These are phyloP conservation scores for Fraxinus baroniana DNA, from an alignment of 305 asterid species.

Conservation along the genomic window DNA sequence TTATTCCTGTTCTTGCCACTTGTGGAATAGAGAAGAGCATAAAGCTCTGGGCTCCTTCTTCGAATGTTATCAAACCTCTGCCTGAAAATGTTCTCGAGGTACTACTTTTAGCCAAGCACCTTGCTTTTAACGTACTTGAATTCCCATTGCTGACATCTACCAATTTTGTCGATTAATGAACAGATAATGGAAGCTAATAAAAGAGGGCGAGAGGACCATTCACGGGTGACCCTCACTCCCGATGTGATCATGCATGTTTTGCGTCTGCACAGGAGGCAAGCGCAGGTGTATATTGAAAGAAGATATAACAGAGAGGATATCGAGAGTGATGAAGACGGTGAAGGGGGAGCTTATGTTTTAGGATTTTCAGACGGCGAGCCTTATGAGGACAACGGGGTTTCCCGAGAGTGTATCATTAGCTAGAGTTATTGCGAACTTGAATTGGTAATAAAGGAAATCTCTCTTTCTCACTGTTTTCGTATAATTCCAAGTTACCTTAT, in stretches of 20 bases:
- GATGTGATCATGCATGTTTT: conserved; percentile 76
- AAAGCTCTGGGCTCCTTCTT: conserved; percentile 73
- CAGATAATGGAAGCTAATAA: conserved; percentile 68
- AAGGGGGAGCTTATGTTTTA: conserved; percentile 35
- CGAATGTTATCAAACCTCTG: conserved; percentile 47
- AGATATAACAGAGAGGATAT: conserved; percentile 40
- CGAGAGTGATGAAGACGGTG: conserved; percentile 59
- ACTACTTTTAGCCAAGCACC: background rate
- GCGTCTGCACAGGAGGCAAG: conserved; percentile 75
- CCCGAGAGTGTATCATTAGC: conserved; percentile 69
- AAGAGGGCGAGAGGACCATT: conserved; percentile 56
- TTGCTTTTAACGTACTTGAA: background rate
- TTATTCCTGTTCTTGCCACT: conserved; percentile 66
- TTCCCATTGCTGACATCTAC: background rate
- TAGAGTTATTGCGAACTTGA: conserved; percentile 23
- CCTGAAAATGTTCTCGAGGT: conserved; percentile 65
- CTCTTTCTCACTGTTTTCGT: background rate
- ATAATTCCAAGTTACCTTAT: background rate
- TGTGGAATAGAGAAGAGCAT: conserved; percentile 70
- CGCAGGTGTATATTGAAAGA: conserved; percentile 54
- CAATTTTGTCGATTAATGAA: conserved; percentile 6
- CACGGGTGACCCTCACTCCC: conserved; percentile 59
- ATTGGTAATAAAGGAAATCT: background rate
- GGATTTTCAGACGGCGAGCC: conserved; percentile 53
- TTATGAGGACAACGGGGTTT: conserved; percentile 52